Evolutionary conservation across 108 stramenopile species (phyloP), one percentile per base, ranked within the genome.

Genomic region (Asterionellopsis glacialis): DNA sequence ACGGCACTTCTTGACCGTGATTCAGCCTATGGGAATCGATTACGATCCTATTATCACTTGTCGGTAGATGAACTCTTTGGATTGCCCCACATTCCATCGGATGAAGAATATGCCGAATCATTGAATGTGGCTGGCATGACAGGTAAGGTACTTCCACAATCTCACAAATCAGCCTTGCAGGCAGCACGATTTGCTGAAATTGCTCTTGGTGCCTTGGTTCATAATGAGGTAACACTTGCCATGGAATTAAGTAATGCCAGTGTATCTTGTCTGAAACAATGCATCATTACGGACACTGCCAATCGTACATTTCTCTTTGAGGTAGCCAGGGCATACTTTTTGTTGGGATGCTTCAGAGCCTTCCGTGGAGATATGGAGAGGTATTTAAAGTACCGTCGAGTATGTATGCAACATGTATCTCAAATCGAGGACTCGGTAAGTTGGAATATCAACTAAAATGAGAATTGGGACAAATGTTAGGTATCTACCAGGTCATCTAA

Each of bases 341-440:
- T 93, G 52, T 64, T 86, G 26, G 88, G 86, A 39, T 80, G 88
- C 49, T 88, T 93, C 52, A 82, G 88, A 1, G 80, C 82, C 47
- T 88, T 75, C 55, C 76, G 88, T 1, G 91, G 92, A 13, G 92
- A 93, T 60, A 85, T 90, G 82, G 65, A 72, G 16, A 67, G 88
- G 24, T 93, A 93, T 67, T 88, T 93, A 74, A 93, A 93, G 61
- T 93, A 93, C 59, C 76, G 92, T 45, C 70, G 86, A 23, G 92
- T 90, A n/a, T 90, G 87, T 45, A 68, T 93, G 79, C 76, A 72
- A 5, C 83, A 90, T 39, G 57, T 90, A n/a, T 73, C 65, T 19
- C 73, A 85, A 58, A 42, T 93, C 33, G 77, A 79, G 45, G 85
- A 33, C 33, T 33, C 33, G 33, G 33, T 33, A 33, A 81, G 33